A percentile compares a stretch with the other conserved stretches of the same genome.
Evolutionary conservation across 768 basidiomycete genomes (phyloP).

Genomic region (Lentinula lateritia): DNA sequence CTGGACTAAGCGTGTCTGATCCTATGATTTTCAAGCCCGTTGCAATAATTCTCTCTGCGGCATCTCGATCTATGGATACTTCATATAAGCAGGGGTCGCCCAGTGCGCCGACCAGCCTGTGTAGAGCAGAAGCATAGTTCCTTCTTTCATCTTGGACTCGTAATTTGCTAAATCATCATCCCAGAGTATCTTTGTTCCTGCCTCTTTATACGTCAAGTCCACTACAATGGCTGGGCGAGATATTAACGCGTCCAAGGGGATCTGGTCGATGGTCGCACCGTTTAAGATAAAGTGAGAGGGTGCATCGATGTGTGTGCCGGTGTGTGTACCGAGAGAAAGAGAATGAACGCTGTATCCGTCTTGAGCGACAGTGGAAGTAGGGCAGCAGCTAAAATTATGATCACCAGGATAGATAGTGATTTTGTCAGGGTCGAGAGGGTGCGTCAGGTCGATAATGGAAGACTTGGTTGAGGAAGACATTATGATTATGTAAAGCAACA

Average conservation of each 20-base stretch:
- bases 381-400: conserved; percentile 36
- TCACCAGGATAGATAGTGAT: conserved; percentile 55
- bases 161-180: conserved; percentile 36
- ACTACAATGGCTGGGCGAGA: conserved; percentile 46
- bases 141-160: conserved; percentile 30
- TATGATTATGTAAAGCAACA: too few relatives aligned
- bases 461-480: conserved; percentile 4
- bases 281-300: conserved; percentile 65
- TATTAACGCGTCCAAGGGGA: conserved; percentile 48
- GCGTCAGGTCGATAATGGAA: conserved; percentile 48
- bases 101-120: conserved; percentile 67
- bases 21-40: conserved; percentile 55
- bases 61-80: conserved; percentile 56
- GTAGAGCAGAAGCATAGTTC: conserved; percentile 47
- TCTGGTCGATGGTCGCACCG: conserved; percentile 52
- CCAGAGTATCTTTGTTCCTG: conserved; percentile 53
- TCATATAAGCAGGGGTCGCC: conserved; percentile 42
- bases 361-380: conserved; percentile 30
- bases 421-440: conserved; percentile 33
- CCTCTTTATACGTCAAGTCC: conserved; percentile 41
- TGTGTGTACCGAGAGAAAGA: conserved; percentile 60
- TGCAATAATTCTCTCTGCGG: conserved; percentile 42
- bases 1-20: conserved; percentile 62
- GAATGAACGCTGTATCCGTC: conserved; percentile 48
- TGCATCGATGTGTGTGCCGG: conserved; percentile 77